Base-by-base conservation (phyloP, 169 alveolate genomes). In the Plasmodium vivax region DNA sequence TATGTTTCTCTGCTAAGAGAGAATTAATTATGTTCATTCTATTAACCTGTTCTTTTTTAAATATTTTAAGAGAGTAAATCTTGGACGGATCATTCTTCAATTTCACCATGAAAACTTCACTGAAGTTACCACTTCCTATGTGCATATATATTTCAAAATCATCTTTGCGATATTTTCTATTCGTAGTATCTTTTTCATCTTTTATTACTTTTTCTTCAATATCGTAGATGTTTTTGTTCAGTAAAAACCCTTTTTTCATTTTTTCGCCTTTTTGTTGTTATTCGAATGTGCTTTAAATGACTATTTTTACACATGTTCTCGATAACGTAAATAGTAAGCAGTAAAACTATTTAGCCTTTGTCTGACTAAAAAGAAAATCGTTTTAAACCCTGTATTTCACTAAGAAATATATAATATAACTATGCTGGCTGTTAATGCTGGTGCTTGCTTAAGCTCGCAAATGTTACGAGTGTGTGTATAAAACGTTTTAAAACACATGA, bases 31-130 rank as follows among this genome's bases (percentile, higher is more conserved):
- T 88, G 80, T 96, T 73, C 83, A 87, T 88, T 43, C 84, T 54
- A 73, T 82, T 83, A 41, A 97, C 98, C 68, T 83, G 58, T 68
- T 95, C 87, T 98, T 97, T 93, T 71, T 97, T 84, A 82, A 96
- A 96, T n/a, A 96, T 85, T 94, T 97, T 97, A 30, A 97, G 94
- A n/a, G 98, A 97, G 81, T 79, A 96, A 23, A 94, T 85, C 73
- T 92, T 94, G 32, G 93, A 82, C 27, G 97, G 97, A 14, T 95
- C 68, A 72, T 95, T 92, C 77, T 95, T 96, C 27, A 95, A 96
- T 51, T 97, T 95, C 41, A 96, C 98, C 84, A 95, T 96, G 94
- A 97, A 96, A 12, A 97, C 97, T 43, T 96, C 96, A 30, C 97
- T 96, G 77, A 96, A 96, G 75, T 96, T 97, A 8, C 98, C 98